Evolutionary conservation across 202 grass and related monocot genomes (phyloP).

Genomic region (Carex sylvatica): DNA sequence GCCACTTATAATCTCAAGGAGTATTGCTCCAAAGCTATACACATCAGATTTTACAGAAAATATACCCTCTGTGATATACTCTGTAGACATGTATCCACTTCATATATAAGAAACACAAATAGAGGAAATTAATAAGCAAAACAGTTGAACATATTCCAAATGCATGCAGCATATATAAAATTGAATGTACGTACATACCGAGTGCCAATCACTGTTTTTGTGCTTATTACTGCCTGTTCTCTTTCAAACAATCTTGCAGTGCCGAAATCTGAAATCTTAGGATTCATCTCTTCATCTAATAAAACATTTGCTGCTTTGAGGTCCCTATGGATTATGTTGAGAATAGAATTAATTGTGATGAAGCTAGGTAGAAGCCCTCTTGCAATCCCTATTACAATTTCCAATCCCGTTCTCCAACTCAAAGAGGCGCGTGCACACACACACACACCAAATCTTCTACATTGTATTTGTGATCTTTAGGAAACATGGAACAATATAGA

Average conservation of each 20-base stretch:
- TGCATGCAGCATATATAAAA: background rate
- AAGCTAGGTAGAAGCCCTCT: constrained; percentile 76
- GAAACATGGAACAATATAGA: too few relatives aligned
- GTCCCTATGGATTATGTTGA: constrained; percentile 8
- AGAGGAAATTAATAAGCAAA: background rate
- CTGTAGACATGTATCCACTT: constrained; percentile 20
- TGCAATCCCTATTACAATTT: constrained; percentile 53
- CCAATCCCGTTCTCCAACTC: constrained; percentile 40
- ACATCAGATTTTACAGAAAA: constrained; percentile 54
- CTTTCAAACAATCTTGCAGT: too few relatives aligned
- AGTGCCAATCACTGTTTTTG: constrained; percentile 45
- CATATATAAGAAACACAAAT: background rate
- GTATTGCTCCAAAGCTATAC: constrained; percentile 54
- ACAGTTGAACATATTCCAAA: background rate
- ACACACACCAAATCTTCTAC: too few relatives aligned
- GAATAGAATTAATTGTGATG: constrained; percentile 69
- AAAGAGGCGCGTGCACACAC: constrained; percentile 2
- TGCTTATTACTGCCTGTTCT: background rate
- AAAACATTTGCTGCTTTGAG: too few relatives aligned
- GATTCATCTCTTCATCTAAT: too few relatives aligned
- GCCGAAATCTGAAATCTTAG: too few relatives aligned
- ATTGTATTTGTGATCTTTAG: too few relatives aligned
- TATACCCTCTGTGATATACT: constrained; percentile 47
- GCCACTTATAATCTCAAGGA: constrained; percentile 45
- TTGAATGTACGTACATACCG: constrained; percentile 19